Percentiles rank a stretch among this genome's conserved stretches.
Evolutionary conservation across 805 yeast genomes (phyloP).

Genomic region (Lipomyces anomalus): DNA sequence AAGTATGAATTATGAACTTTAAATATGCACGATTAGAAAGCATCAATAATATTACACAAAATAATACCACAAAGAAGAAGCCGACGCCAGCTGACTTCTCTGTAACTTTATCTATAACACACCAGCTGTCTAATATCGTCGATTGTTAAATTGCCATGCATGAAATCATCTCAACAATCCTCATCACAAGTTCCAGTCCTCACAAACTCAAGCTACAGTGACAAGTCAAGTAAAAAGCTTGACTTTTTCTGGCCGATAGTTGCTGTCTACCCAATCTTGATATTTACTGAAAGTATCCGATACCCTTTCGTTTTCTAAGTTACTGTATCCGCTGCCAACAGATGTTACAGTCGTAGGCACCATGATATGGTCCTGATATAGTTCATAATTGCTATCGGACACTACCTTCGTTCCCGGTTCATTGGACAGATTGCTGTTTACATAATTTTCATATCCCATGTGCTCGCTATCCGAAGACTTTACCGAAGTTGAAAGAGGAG

Average conservation of each 20-base stretch:
- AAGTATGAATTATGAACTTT: no score
- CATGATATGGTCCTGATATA: constrained; percentile 13
- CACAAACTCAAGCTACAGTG: background rate
- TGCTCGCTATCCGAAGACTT: constrained; percentile 9
- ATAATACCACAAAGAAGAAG: no score
- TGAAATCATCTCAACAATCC: background rate
- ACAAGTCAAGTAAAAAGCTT: background rate
- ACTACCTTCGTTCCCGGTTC: constrained; percentile 8
- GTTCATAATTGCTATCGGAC: constrained; percentile 13
- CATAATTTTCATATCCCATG: constrained; percentile 45
- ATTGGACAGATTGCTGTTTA: constrained; percentile 48
- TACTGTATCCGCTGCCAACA: no score
- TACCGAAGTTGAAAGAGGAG: constrained; percentile 14
- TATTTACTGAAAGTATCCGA: constrained; percentile 15
- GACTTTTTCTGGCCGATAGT: background rate
- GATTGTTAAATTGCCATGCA: no score
- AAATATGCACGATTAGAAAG: no score
- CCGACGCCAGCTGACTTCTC: background rate
- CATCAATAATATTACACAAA: no score
- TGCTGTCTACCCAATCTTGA: constrained; percentile 18
- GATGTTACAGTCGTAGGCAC: constrained; percentile 19
- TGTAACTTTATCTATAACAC: background rate
- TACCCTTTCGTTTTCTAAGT: constrained; percentile 13
- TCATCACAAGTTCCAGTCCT: background rate
- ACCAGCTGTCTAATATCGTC: background rate